phyloP scores from a whole-genome alignment of 164 flowering plant species.

The Pachysandra terminalis region DNA sequence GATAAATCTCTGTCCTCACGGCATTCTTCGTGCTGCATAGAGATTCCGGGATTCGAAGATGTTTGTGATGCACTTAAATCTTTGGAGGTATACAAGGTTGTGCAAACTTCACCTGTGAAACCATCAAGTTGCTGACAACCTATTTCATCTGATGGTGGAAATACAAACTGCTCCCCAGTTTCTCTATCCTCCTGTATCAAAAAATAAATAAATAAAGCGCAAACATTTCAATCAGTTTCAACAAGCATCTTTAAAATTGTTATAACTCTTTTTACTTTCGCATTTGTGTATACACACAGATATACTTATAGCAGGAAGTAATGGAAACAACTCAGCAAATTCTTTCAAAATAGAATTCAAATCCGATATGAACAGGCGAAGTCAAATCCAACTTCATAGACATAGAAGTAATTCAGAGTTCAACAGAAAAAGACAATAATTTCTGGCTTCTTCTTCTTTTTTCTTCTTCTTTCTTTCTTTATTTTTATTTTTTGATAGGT shows the following conservation, averaged over 20 bases:
- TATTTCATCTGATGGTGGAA: slow-evolving; percentile 24
- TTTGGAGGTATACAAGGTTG: slow-evolving; percentile 18
- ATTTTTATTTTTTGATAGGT: too few species aligned
- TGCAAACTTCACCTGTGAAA: slow-evolving; percentile 21
- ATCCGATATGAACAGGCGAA: too few species aligned
- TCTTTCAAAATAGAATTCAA: too few species aligned
- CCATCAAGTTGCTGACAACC: slow-evolving; percentile 16
- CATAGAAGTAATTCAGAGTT: background rate
- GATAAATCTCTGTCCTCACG: slow-evolving; percentile 20
- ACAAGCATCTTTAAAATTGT: background rate
- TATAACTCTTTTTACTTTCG: background rate
- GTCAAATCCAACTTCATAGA: background rate
- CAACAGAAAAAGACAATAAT: background rate
- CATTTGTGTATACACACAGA: too few species aligned
- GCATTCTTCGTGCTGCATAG: slow-evolving; percentile 20
- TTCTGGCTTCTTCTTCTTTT: too few species aligned
- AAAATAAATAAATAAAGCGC: slow-evolving; percentile 1
- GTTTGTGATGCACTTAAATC: slow-evolving; percentile 16
- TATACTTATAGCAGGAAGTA: background rate
- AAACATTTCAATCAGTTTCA: background rate
- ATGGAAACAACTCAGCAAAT: too few species aligned
- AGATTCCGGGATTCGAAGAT: slow-evolving; percentile 25
- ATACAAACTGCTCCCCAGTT: slow-evolving; percentile 26
- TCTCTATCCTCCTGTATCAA: slow-evolving; percentile 37
- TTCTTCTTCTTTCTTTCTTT: too few species aligned